phyloP scores from a whole-genome alignment of 2,329 filamentous ascomycete genomes.

The Colletotrichum sp. region DNA sequence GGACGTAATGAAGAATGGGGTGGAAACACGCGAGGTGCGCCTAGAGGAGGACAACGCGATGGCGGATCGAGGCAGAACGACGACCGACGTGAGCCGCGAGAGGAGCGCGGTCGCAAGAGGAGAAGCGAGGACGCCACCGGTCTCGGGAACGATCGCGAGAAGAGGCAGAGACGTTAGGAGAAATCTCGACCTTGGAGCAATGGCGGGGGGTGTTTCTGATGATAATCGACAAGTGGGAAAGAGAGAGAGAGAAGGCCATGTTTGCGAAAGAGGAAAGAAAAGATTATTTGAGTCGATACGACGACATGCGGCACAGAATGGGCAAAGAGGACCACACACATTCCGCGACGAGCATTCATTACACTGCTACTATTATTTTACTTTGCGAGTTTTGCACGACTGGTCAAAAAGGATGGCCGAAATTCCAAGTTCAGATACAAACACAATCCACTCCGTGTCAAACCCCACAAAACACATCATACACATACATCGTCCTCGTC shows the following conservation, averaged over 20 bases:
- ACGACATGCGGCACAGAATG: constrained; percentile 12
- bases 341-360: constrained; percentile 8
- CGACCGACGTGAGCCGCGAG: constrained; percentile 35
- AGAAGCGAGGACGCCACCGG: constrained; percentile 54
- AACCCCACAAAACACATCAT: neutral
- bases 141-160: constrained; percentile 52
- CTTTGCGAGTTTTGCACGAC: constrained; percentile 3
- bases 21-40: constrained; percentile 11
- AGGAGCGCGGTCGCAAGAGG: constrained; percentile 46
- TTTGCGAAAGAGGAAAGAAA: neutral
- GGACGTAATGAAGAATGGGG: constrained; percentile 26
- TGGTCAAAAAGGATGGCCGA: neutral
- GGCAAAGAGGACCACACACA: neutral
- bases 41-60: constrained; percentile 34
- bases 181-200: neutral
- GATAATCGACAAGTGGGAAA: neutral
- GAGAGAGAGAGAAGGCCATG: neutral
- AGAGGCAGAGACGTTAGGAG: constrained; percentile 56
- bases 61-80: constrained; percentile 30
- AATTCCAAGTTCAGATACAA: constrained; percentile 16
- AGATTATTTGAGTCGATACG: neutral
- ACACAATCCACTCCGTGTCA: constrained; percentile 16
- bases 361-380: constrained; percentile 10
- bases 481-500: neutral
- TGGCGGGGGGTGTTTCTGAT: neutral